Percentiles rank a stretch among this genome's conserved stretches.
phyloP scores from a whole-genome alignment of 257 asterid genomes.

The Capsicum chinense region DNA sequence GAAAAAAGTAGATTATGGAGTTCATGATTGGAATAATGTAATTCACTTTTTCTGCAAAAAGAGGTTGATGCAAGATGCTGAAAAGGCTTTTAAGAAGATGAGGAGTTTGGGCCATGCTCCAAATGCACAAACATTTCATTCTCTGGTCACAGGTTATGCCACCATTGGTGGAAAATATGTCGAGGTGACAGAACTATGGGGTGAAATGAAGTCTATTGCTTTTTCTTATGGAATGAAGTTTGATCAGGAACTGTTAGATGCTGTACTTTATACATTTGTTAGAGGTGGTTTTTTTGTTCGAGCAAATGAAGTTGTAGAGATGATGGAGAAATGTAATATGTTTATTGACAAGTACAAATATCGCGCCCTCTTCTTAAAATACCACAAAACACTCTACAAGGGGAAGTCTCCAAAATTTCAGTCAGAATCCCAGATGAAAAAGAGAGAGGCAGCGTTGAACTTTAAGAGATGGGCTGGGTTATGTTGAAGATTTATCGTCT shows the following conservation, averaged over 20 bases:
- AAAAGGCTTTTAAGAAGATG: slow-evolving; percentile 92
- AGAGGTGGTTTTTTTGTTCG: slow-evolving; percentile 88
- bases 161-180: slow-evolving; percentile 80
- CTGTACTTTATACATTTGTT: slow-evolving; percentile 82
- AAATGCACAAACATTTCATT: slow-evolving; percentile 88
- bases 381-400: slow-evolving; percentile 71
- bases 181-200: slow-evolving; percentile 94
- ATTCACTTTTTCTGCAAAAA: slow-evolving; percentile 94
- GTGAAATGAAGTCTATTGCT: slow-evolving; percentile 81
- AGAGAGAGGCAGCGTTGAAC: slow-evolving; percentile 79
- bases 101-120: slow-evolving; percentile 74
- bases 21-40: slow-evolving; percentile 89
- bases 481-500: slow-evolving; percentile 35
- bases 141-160: slow-evolving; percentile 85
- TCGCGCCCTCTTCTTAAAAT: slow-evolving; percentile 74
- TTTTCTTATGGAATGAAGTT: slow-evolving; percentile 68
- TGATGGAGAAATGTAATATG: slow-evolving; percentile 79
- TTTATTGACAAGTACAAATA: slow-evolving; percentile 88
- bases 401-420: slow-evolving; percentile 84
- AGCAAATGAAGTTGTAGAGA: slow-evolving; percentile 78
- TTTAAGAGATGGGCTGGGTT: slow-evolving; percentile 90
- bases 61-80: slow-evolving; percentile 86
- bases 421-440: slow-evolving; percentile 75
- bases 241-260: slow-evolving; percentile 84
- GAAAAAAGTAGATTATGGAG: slow-evolving; percentile 63